phyloP scores from a whole-genome alignment of 2,329 filamentous ascomycete genomes.

The Didymella arachidicola region DNA sequence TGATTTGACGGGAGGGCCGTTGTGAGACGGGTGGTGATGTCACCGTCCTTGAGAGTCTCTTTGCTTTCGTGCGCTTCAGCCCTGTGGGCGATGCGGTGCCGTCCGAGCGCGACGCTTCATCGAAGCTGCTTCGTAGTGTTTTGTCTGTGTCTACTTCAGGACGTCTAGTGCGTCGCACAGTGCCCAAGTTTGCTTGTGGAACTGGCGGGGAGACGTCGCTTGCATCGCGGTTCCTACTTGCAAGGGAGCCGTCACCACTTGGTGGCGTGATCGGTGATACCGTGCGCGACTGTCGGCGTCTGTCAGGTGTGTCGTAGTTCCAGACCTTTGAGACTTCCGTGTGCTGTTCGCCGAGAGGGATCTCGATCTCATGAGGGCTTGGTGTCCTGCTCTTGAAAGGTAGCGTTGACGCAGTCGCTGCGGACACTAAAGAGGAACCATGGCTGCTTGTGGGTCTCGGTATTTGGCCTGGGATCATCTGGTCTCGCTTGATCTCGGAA shows the following conservation, averaged over 20 bases:
- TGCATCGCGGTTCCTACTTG: constrained; percentile 25
- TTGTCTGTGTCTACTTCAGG: constrained; percentile 33
- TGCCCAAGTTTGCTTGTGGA: constrained; percentile 27
- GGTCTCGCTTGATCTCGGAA: constrained; percentile 55
- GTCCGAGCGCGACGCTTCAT: constrained; percentile 48
- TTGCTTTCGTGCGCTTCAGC: constrained; percentile 52
- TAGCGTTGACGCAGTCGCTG: constrained; percentile 41
- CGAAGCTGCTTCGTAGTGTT: constrained; percentile 49
- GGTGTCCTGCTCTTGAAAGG: constrained; percentile 54
- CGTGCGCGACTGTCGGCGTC: constrained; percentile 37
- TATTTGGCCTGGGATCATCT: constrained; percentile 60
- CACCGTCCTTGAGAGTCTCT: constrained; percentile 45
- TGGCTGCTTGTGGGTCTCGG: constrained; percentile 58
- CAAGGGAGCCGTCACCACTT: constrained; percentile 49
- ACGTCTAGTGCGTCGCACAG: constrained; percentile 20
- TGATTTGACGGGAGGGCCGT: constrained; percentile 46
- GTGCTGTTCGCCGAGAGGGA: constrained; percentile 68
- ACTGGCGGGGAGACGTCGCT: constrained; percentile 28
- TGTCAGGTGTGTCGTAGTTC: constrained; percentile 49
- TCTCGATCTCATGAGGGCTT: constrained; percentile 63
- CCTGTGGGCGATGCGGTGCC: constrained; percentile 42
- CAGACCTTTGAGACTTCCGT: constrained; percentile 57
- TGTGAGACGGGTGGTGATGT: constrained; percentile 40
- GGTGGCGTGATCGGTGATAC: constrained; percentile 49
- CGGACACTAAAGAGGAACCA: constrained; percentile 60